phyloP scores from a whole-genome alignment of 148 eudicot genomes.

The Mesembryanthemum crystallinum region DNA sequence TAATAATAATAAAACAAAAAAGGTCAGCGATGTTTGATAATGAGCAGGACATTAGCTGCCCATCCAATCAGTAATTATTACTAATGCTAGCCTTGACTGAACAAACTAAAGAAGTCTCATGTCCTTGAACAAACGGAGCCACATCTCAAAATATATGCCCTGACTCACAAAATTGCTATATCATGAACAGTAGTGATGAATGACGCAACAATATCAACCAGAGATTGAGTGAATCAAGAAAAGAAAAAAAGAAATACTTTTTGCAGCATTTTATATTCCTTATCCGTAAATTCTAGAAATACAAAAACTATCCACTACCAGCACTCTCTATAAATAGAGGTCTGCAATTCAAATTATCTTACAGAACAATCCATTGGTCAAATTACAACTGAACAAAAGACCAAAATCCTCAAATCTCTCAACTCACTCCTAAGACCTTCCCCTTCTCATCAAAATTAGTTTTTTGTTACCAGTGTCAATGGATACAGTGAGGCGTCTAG shows the following conservation, averaged over 20 bases:
- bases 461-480: conserved; percentile 8
- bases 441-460: conserved; percentile 6
- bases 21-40: background rate
- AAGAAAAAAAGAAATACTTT: background rate
- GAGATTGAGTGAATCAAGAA: conserved; percentile 17
- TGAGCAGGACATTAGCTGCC: background rate
- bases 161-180: conserved; percentile 18
- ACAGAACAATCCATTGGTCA: conserved; percentile 7
- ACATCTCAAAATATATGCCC: conserved; percentile 4
- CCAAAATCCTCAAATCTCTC: background rate
- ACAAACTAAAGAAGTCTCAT: background rate
- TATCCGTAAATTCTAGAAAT: conserved; percentile 2
- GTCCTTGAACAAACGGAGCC: conserved; percentile 1
- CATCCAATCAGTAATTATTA: background rate
- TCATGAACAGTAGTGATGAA: conserved; percentile 15
- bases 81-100: conserved; percentile 1
- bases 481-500: conserved; percentile 34
- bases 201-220: conserved; percentile 11
- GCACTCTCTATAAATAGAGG: conserved; percentile 30
- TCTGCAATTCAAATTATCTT: conserved; percentile 6
- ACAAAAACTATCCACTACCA: conserved; percentile 10
- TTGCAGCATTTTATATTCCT: conserved; percentile 18
- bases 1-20: background rate
- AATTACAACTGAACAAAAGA: conserved; percentile 1
- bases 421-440: background rate